Evolutionary conservation across 148 eudicot genomes (phyloP).

Genomic region (Rhododendron griersonianum): DNA sequence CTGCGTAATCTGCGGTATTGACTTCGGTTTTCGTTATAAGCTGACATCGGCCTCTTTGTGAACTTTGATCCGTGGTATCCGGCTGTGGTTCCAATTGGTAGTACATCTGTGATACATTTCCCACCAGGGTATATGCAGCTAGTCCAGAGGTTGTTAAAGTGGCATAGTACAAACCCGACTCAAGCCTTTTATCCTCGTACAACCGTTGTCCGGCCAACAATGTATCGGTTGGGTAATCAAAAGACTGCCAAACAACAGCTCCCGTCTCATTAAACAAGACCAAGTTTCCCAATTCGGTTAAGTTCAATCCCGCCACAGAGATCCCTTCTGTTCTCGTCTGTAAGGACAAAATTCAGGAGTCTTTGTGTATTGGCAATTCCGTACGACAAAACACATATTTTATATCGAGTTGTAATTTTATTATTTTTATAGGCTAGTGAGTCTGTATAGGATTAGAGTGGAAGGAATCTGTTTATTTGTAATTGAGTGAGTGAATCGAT

Average conservation of each 20-base stretch:
- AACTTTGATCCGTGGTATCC: neutral
- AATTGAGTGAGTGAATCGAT: no score
- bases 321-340: neutral
- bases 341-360: no score
- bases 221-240: constrained; percentile 6
- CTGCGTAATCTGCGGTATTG: neutral
- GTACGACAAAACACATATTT: no score
- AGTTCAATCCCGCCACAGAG: constrained; percentile 9
- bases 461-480: no score
- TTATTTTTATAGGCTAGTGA: no score
- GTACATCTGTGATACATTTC: neutral
- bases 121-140: neutral
- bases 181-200: neutral
- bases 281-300: constrained; percentile 11
- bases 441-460: no score
- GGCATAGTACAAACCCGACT: neutral
- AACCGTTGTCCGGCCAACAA: constrained; percentile 13
- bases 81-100: neutral
- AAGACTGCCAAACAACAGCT: constrained; percentile 11
- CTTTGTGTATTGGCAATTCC: no score
- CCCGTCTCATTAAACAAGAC: constrained; percentile 2
- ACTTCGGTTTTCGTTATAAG: neutral
- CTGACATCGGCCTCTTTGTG: neutral
- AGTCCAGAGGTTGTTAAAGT: neutral
- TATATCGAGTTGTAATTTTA: no score